A percentile compares a stretch with the other conserved stretches of the same genome.
Conservation (phyloP, 495 filamentous ascomycete genomes). For the Daldinia caldariorum region DNA sequence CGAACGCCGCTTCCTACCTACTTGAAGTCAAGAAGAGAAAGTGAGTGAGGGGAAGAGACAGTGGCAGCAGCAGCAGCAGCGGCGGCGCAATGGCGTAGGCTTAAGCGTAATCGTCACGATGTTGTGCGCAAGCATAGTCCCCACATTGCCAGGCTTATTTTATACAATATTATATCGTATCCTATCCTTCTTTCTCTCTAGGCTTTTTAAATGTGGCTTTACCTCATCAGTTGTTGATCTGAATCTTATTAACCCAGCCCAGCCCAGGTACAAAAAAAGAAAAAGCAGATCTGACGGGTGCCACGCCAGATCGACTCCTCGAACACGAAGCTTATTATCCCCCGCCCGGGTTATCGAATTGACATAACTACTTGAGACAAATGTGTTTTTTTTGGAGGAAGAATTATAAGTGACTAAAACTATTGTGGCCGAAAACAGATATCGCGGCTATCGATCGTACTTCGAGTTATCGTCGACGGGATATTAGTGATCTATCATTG, state of each 20-base stretch:
- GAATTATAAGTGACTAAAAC: not conserved
- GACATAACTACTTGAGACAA: too few species aligned
- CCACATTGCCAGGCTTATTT: conserved; percentile 36
- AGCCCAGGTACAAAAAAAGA: not conserved
- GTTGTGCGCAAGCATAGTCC: conserved; percentile 25
- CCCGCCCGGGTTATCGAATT: conserved; percentile 15
- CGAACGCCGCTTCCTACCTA: conserved; percentile 31
- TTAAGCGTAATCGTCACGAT: conserved; percentile 28
- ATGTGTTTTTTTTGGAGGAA: not conserved
- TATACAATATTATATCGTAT: conserved; percentile 38
- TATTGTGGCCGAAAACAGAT: not conserved
- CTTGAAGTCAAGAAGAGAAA: conserved; percentile 33
- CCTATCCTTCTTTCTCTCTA: conserved; percentile 8
- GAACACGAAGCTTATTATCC: conserved; percentile 23
- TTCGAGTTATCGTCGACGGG: conserved; percentile 1
- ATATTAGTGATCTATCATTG: conserved; percentile 2
- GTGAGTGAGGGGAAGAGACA: conserved; percentile 2
- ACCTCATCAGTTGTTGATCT: conserved; percentile 36
- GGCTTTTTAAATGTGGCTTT: conserved; percentile 24
- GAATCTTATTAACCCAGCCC: conserved; percentile 32
- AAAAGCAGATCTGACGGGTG: conserved; percentile 18
- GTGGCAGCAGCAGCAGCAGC: not conserved
- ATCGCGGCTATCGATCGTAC: not conserved
- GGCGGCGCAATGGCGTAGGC: conserved; percentile 23
- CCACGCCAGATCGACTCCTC: conserved; percentile 29